A percentile compares a stretch with the other conserved stretches of the same genome.
phyloP scores from a whole-genome alignment of 202 grass and related monocot genomes.

The Sporobolus alterniflorus region DNA sequence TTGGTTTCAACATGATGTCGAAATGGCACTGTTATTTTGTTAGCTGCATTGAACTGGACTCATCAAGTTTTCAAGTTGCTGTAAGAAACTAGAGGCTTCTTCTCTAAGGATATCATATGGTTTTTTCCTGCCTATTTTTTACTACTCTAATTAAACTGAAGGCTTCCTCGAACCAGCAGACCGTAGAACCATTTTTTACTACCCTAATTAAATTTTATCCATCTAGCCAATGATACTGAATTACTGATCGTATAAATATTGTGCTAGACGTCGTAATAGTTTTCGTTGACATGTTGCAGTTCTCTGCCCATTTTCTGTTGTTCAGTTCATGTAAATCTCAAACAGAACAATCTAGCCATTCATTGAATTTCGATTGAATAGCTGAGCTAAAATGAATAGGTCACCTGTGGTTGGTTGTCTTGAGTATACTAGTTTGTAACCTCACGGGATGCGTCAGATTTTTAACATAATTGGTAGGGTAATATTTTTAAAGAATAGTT shows the following conservation, averaged over 20 bases:
- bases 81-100: background rate
- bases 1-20: slow-evolving; percentile 43
- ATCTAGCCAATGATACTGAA: slow-evolving; percentile 27
- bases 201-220: background rate
- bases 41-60: slow-evolving; percentile 33
- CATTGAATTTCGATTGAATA: slow-evolving; percentile 1
- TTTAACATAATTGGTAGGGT: no score
- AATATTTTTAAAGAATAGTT: no score
- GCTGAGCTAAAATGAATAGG: background rate
- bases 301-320: background rate
- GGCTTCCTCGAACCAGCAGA: background rate
- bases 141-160: slow-evolving; percentile 30
- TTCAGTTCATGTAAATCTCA: background rate
- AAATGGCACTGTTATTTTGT: slow-evolving; percentile 42
- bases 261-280: slow-evolving; percentile 11
- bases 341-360: background rate
- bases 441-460: no score
- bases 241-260: slow-evolving; percentile 6
- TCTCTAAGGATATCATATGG: background rate
- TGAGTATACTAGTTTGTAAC: no score
- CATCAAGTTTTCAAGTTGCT: slow-evolving; percentile 40
- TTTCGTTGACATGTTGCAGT: background rate
- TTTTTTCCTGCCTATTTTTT: slow-evolving; percentile 12
- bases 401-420: background rate
- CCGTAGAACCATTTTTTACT: slow-evolving; percentile 8